These are phyloP conservation scores for Hygrocybe coccinea DNA, from an alignment of 768 basidiomycete genomes.

Conservation along the genomic window DNA sequence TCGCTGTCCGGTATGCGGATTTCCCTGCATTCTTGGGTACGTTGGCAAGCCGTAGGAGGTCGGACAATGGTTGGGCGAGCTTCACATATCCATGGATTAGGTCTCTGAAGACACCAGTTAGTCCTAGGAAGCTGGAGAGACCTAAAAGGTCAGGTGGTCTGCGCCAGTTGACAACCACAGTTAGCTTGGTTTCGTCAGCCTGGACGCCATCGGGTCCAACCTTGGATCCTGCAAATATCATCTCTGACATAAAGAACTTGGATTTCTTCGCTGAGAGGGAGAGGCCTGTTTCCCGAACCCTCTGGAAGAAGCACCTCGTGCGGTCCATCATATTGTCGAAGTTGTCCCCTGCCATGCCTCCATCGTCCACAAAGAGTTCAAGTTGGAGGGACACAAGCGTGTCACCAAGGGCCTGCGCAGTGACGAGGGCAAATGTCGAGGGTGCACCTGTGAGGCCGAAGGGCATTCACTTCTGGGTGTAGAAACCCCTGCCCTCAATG, in stretches of 20 bases:
- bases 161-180: conserved; percentile 34
- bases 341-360: conserved; percentile 26
- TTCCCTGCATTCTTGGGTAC: conserved; percentile 14
- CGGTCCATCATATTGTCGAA: conserved; percentile 18
- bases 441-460: too few relatives aligned
- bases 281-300: conserved; percentile 25
- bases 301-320: conserved; percentile 17
- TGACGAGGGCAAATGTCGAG: background rate
- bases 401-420: conserved; percentile 21
- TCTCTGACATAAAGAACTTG: conserved; percentile 16
- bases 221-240: conserved; percentile 28
- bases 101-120: conserved; percentile 32
- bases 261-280: conserved; percentile 36
- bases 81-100: conserved; percentile 33
- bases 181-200: conserved; percentile 35
- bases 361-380: conserved; percentile 40
- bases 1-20: conserved; percentile 6
- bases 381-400: conserved; percentile 17
- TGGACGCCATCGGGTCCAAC: conserved; percentile 31
- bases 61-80: conserved; percentile 27
- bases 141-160: conserved; percentile 24
- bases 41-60: conserved; percentile 22
- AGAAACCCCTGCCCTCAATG: too few relatives aligned
- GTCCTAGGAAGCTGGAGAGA: conserved; percentile 32
- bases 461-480: too few relatives aligned